Percentiles rank a stretch among this genome's conserved stretches.
Evolutionary conservation across 139 green algal genomes (phyloP).

Genomic region (Chlamydomonas sp.): DNA sequence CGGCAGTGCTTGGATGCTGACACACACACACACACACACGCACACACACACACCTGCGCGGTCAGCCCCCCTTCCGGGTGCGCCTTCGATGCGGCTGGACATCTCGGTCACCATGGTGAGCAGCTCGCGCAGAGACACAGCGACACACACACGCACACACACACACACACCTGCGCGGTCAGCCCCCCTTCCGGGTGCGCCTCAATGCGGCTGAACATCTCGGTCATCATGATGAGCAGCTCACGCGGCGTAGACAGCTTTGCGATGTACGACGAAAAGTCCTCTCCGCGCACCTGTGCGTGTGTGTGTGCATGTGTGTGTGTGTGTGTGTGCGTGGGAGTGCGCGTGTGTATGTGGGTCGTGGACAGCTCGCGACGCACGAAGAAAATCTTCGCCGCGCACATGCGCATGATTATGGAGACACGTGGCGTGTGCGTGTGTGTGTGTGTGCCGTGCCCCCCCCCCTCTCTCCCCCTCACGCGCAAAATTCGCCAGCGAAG

Average conservation of each 20-base stretch:
- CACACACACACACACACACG: too few relatives aligned
- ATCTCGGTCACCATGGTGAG: constrained; percentile 92
- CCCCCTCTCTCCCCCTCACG: too few relatives aligned
- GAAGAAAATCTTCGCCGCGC: not conserved
- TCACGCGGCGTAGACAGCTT: constrained; percentile 79
- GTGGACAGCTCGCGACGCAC: not conserved
- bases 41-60: constrained; percentile 56
- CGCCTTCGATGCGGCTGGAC: constrained; percentile 74
- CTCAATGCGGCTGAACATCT: constrained; percentile 82
- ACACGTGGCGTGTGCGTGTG: too few relatives aligned
- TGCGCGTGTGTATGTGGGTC: not conserved
- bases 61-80: constrained; percentile 72
- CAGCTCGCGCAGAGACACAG: constrained; percentile 78
- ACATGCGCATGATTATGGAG: too few relatives aligned
- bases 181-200: constrained; percentile 69
- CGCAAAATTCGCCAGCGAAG: too few relatives aligned
- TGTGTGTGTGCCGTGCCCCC: too few relatives aligned
- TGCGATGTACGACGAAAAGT: constrained; percentile 75
- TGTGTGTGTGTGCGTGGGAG: not conserved
- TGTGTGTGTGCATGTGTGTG: not conserved
- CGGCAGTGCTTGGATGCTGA: too few relatives aligned
- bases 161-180: constrained; percentile 61
- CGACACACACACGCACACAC: too few relatives aligned
- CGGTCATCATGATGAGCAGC: constrained; percentile 89
- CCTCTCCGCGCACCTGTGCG: constrained; percentile 62